Evolutionary conservation across 2,329 filamentous ascomycete genomes (phyloP), one percentile per base, ranked within the genome.

Genomic region (Westerdykella ornata): DNA sequence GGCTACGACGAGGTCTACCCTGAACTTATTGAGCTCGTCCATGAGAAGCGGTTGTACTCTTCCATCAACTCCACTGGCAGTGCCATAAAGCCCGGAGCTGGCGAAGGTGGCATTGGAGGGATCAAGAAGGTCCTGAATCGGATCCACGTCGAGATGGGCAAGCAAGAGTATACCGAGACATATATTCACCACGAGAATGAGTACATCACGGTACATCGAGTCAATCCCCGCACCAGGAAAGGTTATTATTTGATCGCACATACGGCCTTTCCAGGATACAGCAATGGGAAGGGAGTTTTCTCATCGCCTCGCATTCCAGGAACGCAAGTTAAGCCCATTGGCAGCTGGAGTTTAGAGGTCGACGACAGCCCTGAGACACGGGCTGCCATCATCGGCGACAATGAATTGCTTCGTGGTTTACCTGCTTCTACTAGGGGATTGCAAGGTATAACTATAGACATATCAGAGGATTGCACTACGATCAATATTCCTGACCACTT

Each of bases 1-100:
- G 92, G 92, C 1, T 97, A 95, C 57, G 92, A 98, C 60, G 92
- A 98, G 65, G 81, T 97, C 45, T 98, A 97, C 54, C 92, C 92
- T 1, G 82, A 84, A 53, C 75, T 96, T 41, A 80, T 98, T n/a
- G 88, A 98, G 56, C 76, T 98, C 13, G 92, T 98, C 13, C 80
- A 87, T 40, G 92, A 98, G 66, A 94, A 78, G 17, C 78, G 92
- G 26, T 71, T 84, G 2, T 98, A 98, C 66, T 79, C 80, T 0
- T 92, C 88, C 0, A 74, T 80, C 42, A 89, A 82, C 30, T 94
- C 88, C 2, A 72, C 75, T 2, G 66, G 63, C 13, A 67, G 69
- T 13, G 56, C 57, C 11, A 72, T 88, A 52, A 78, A 82, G 48
- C 68, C 81, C 32, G 81, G 84, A 19, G 78, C 80, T 44, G 80